phyloP scores from a whole-genome alignment of 345 rosid species.

The Populus tremula region DNA sequence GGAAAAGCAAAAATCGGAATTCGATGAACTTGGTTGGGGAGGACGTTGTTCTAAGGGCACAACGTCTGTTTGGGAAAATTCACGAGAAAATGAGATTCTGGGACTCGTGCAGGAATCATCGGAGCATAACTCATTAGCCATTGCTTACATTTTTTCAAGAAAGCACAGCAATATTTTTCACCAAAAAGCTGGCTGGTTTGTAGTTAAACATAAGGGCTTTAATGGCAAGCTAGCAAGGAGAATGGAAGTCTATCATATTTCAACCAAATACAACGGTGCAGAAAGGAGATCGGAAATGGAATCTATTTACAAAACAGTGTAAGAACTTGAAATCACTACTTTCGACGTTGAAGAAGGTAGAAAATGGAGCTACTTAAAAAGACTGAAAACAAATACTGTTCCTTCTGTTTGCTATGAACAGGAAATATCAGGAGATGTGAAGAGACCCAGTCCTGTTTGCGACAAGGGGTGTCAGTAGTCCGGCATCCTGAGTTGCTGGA shows the following conservation, averaged over 20 bases:
- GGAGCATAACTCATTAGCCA: constrained; percentile 23
- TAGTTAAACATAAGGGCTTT: too few species aligned
- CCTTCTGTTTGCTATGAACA: too few species aligned
- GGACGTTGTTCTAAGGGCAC: background rate
- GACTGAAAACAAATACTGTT: too few species aligned
- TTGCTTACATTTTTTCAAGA: background rate
- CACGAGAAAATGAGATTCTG: constrained; percentile 30
- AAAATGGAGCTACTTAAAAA: background rate
- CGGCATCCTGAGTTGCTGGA: background rate
- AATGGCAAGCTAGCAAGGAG: background rate
- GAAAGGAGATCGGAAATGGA: background rate
- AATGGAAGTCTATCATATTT: background rate
- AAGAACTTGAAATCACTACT: too few species aligned
- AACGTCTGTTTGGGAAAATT: constrained; percentile 12
- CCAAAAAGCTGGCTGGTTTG: background rate
- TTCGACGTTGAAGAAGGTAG: too few species aligned
- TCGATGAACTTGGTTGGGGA: background rate
- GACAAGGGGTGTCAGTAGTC: background rate
- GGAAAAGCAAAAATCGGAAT: background rate
- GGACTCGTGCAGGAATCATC: constrained; percentile 27
- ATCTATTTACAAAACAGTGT: background rate
- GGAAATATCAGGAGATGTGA: too few species aligned
- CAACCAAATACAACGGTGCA: too few species aligned
- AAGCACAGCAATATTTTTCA: background rate
- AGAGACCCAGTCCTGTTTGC: too few species aligned